These are phyloP conservation scores for Rhododendron molle DNA, from an alignment of 148 eudicot species.

Conservation along the genomic window DNA sequence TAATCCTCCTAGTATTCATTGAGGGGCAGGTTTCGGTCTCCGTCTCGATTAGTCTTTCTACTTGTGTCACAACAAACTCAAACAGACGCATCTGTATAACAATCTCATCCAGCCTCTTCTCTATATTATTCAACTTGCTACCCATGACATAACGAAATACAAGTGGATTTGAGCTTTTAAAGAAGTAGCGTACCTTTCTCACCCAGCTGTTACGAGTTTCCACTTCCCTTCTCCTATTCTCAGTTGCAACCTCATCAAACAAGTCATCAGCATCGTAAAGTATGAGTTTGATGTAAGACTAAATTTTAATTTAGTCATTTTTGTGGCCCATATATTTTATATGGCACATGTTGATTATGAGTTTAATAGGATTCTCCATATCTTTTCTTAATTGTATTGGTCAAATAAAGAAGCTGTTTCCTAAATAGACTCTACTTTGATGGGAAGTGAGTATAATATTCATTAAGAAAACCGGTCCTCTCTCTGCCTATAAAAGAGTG, in stretches of 20 bases:
- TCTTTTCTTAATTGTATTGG: no score
- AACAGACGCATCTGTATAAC: conserved; percentile 11
- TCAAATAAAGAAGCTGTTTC: no score
- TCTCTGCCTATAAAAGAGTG: no score
- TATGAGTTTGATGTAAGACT: no score
- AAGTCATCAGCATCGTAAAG: conserved; percentile 16
- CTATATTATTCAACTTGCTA: conserved; percentile 8
- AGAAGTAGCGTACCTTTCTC: background rate
- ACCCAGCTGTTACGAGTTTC: background rate
- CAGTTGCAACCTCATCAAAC: background rate
- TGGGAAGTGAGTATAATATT: no score
- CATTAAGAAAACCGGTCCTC: no score
- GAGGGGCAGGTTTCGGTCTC: background rate
- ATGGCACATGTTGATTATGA: no score
- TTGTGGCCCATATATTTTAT: no score
- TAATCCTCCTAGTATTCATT: background rate
- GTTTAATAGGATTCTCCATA: no score
- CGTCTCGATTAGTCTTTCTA: background rate
- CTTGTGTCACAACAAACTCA: conserved; percentile 6
- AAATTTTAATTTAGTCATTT: no score
- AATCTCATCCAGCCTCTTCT: conserved; percentile 11
- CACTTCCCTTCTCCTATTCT: background rate
- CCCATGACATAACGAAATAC: background rate
- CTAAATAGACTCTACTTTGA: no score
- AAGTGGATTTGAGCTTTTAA: conserved; percentile 8